Evolutionary conservation across 768 basidiomycete species (phyloP), one percentile per base, ranked within the genome.

Genomic region (Lyophyllum decastes): DNA sequence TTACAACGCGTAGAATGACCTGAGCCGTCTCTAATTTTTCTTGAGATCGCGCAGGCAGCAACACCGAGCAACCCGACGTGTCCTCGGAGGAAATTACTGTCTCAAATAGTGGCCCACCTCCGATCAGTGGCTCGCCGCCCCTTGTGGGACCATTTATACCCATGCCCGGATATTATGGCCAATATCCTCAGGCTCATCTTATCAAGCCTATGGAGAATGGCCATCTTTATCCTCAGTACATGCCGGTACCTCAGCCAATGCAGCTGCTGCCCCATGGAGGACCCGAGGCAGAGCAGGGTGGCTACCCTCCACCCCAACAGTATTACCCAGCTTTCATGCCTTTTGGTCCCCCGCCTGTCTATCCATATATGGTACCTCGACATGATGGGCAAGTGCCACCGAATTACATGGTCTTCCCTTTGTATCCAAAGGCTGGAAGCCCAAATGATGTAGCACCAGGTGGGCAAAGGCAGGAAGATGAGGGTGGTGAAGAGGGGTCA

Each of bases 21-120:
- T 69, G 59, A 57, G 59, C 68, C 65, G 55, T 72, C 70, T 76
- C 77, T 78, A 73, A 78, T 79, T 73, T 70, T 75, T 64, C 65
- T 77, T 75, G 73, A 82, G 82, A 73, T 83, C 83, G 77, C 78
- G 79, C 82, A 82, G 81, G 79, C 76, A 80, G 67, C 78, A 80
- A 61, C 73, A 74, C 78, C 70, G 82, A 83, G 66, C 76, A 69
- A 54, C 59, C 59, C 57, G 72, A 72, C 61, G 66, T 68, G 62
- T 64, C 78, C 51, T 72, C 74, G 64, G 75, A 75, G 59, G 73
- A 73, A 64, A 68, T 79, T 63, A 61, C 76, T 65, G 72, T 79
- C 61, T 67, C 79, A 46, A 76, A 74, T 63, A 75, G 74, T 63
- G 71, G 64, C 43, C 66, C 70, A 47, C 74, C 79, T 55, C 75